phyloP scores from a whole-genome alignment of 179 eudicot genomes.

The Silene noctiflora region DNA sequence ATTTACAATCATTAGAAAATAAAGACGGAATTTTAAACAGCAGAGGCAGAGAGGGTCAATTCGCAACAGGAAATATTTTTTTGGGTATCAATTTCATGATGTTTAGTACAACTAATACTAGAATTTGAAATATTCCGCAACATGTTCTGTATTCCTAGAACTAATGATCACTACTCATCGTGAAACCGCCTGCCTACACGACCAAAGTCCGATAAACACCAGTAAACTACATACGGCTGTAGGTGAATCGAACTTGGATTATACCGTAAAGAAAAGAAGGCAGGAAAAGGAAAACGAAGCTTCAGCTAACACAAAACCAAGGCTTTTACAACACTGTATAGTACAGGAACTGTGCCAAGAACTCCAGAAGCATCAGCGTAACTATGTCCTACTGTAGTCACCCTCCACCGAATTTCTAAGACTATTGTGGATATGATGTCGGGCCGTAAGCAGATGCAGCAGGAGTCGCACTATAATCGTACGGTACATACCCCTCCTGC shows the following conservation, averaged over 20 bases:
- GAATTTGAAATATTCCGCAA: background rate
- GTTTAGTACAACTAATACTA: too few species aligned
- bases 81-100: too few species aligned
- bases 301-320: background rate
- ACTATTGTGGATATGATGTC: conserved; percentile 17
- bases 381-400: background rate
- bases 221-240: too few species aligned
- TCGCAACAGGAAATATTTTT: too few species aligned
- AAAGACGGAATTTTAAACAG: too few species aligned
- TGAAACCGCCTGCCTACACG: background rate
- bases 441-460: conserved; percentile 20
- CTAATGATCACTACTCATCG: background rate
- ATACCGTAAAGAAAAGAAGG: background rate
- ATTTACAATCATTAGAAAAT: too few species aligned
- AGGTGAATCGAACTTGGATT: too few species aligned
- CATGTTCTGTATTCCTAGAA: background rate
- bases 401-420: background rate
- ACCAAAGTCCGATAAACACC: background rate
- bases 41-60: too few species aligned
- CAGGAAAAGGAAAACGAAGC: too few species aligned
- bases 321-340: background rate
- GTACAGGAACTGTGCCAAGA: background rate
- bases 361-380: background rate
- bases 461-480: conserved; percentile 35
- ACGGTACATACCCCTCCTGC: conserved; percentile 30